A percentile compares a stretch with the other conserved stretches of the same genome.
These are phyloP conservation scores for Capsicum pubescens DNA, from an alignment of 257 asterid species.

Conservation along the genomic window DNA sequence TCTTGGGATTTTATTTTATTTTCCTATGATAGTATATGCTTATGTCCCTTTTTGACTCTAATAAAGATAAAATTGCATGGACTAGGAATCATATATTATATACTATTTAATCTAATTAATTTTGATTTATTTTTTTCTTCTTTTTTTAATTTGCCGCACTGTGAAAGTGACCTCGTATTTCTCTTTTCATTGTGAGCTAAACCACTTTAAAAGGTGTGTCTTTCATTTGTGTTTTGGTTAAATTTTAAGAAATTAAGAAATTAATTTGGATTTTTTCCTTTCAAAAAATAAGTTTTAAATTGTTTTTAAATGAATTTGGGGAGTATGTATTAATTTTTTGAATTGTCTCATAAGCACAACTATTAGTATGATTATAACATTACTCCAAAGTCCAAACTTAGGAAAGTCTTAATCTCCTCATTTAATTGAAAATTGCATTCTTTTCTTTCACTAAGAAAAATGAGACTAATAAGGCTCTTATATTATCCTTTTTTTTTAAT, in stretches of 20 bases:
- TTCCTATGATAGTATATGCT: slow-evolving; percentile 47
- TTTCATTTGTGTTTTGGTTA: neutral
- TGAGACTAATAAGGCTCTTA: too few relatives aligned
- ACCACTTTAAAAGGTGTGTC: neutral
- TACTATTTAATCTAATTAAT: neutral
- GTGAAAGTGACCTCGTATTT: slow-evolving; percentile 25
- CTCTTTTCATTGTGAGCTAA: neutral
- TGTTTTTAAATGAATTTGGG: too few relatives aligned
- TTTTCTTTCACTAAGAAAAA: too few relatives aligned
- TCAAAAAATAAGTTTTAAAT: neutral
- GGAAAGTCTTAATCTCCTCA: too few relatives aligned
- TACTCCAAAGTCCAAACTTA: too few relatives aligned
- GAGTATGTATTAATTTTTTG: too few relatives aligned
- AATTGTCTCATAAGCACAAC: too few relatives aligned
- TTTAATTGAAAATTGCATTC: too few relatives aligned
- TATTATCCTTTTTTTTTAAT: too few relatives aligned
- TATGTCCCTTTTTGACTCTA: slow-evolving; percentile 53
- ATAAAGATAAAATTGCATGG: slow-evolving; percentile 27
- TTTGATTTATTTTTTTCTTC: neutral
- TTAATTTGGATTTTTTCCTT: neutral
- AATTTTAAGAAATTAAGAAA: neutral
- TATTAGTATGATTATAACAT: too few relatives aligned
- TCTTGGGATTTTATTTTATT: slow-evolving; percentile 31
- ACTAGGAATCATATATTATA: slow-evolving; percentile 16
- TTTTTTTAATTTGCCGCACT: neutral